phyloP scores from a whole-genome alignment of 805 yeast species.

The Lachancea nothofagi region DNA sequence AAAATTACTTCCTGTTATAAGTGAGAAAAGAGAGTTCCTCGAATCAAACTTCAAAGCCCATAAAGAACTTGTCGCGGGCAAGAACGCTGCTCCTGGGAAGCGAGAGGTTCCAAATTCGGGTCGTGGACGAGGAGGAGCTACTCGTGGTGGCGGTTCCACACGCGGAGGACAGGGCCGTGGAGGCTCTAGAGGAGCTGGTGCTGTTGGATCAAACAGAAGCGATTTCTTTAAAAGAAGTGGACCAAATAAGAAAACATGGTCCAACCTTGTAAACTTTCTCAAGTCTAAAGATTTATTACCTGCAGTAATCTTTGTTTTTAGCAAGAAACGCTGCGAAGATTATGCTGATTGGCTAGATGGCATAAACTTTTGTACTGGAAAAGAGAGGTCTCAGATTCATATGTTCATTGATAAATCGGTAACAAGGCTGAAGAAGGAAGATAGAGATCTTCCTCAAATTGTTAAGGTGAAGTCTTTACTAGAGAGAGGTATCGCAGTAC shows the following conservation, averaged over 20 bases:
- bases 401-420: conserved; percentile 91
- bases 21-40: conserved; percentile 62
- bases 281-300: conserved; percentile 71
- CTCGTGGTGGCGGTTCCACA: conserved; percentile 22
- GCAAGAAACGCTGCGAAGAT: conserved; percentile 89
- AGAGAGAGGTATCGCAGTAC: conserved; percentile 90
- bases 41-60: conserved; percentile 60
- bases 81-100: conserved; percentile 34
- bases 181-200: conserved; percentile 38
- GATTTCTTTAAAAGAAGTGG: conserved; percentile 48
- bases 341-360: conserved; percentile 75
- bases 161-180: conserved; percentile 33
- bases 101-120: conserved; percentile 18
- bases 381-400: conserved; percentile 84
- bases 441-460: conserved; percentile 89
- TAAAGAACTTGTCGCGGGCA: conserved; percentile 43
- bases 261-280: conserved; percentile 62
- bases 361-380: conserved; percentile 74
- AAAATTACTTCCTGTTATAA: conserved; percentile 65
- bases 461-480: conserved; percentile 73
- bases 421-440: conserved; percentile 81
- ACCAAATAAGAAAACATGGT: conserved; percentile 78
- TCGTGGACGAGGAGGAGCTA: conserved; percentile 27
- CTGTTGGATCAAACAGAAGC: conserved; percentile 32
- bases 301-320: conserved; percentile 88